Percentiles rank a stretch among this genome's conserved stretches.
phyloP scores from a whole-genome alignment of 441 rosid species.

The Brassica hybrid region DNA sequence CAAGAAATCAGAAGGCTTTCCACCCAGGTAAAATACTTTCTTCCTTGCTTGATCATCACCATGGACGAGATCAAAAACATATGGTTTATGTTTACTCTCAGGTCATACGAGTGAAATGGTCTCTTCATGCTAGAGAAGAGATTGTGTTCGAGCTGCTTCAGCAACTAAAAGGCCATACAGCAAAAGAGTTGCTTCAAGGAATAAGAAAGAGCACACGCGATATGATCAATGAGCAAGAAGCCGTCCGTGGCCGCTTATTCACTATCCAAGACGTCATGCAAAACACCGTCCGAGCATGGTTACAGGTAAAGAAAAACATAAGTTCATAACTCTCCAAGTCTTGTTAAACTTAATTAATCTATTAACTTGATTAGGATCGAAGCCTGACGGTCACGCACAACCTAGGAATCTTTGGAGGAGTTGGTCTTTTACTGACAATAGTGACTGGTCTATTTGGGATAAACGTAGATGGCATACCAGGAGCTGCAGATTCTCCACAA shows the following conservation, averaged over 20 bases:
- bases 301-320: slow-evolving; percentile 52
- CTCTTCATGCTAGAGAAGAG: slow-evolving; percentile 72
- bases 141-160: slow-evolving; percentile 71
- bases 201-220: slow-evolving; percentile 58
- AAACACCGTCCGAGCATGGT: slow-evolving; percentile 68
- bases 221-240: slow-evolving; percentile 65
- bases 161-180: slow-evolving; percentile 54
- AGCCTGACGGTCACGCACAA: slow-evolving; percentile 68
- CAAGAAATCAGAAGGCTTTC: slow-evolving; percentile 71
- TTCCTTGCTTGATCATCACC: slow-evolving; percentile 1
- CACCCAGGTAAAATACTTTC: slow-evolving; percentile 48
- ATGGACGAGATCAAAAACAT: background rate
- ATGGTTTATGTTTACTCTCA: background rate
- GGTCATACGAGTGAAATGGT: slow-evolving; percentile 34
- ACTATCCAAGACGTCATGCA: slow-evolving; percentile 77
- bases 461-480: slow-evolving; percentile 72
- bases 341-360: background rate
- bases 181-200: slow-evolving; percentile 51
- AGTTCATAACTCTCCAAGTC: slow-evolving; percentile 3
- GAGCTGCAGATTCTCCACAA: slow-evolving; percentile 47
- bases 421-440: slow-evolving; percentile 63
- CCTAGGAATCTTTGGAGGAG: slow-evolving; percentile 70
- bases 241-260: slow-evolving; percentile 57
- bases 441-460: slow-evolving; percentile 67
- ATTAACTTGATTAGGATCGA: slow-evolving; percentile 47